Base-by-base conservation (phyloP, 2,329 filamentous ascomycete genomes). In the Alternaria gansuensis region DNA sequence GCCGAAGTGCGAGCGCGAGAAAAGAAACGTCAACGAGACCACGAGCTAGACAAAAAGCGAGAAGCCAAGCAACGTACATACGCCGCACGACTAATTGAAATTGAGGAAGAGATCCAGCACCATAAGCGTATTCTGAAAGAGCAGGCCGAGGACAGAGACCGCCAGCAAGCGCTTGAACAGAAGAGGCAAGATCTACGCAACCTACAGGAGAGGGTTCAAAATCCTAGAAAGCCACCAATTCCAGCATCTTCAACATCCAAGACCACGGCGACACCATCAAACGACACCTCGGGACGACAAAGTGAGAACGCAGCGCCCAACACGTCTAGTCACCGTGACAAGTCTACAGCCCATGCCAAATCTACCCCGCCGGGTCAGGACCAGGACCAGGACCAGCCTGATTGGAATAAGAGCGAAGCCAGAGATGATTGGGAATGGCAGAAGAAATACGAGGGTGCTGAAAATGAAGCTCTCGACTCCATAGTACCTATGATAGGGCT, bases 401-500 rank as follows among this genome's bases (percentile, higher is more conserved):
- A 39, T 31, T 64, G 61, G 65, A 54, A 71, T 13, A 52, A 67
- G 7, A 73, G 71, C 45, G 66, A 74, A 40, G 64, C 75, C 2
- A 69, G 57, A 54, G 81, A 78, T 1, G 86, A 91, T 17, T 92
- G 89, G 90, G 76, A 88, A 13, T 69, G 78, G 1, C 81, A 88
- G 64, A 92, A 92, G 68, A 48, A 76, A 1, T 69, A 74, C 0
- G 82, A 88, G 31, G 79, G 80, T 1, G 82, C 83, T 0, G 65
- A 67, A 1, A 90, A 86, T 61, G 67, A 74, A 0, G 79, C 83
- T 0, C 67, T 93, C 0, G 89, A 93, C 58, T 69, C 79, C 0
- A 68, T 93, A 8, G 92, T 93, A 87, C 75, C 72, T 0, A 88
- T 93, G 85, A 86, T 89, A 41, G 70, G 73, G 2, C 79, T 93